Base-by-base conservation (phyloP, 495 filamentous ascomycete species). In the Aspergillus haitiensis region DNA sequence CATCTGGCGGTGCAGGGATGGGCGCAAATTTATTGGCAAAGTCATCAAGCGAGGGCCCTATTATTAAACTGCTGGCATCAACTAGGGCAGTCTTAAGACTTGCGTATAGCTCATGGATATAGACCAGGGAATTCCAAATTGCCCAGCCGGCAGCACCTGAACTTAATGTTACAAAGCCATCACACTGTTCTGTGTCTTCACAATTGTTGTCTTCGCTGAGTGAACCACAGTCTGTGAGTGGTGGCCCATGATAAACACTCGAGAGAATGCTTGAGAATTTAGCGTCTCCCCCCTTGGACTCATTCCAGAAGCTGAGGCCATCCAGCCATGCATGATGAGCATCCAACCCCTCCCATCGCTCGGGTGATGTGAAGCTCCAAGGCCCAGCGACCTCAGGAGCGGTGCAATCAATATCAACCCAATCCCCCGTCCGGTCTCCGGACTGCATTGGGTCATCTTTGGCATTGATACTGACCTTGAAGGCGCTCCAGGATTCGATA, bases 11-110 rank as follows among this genome's bases (percentile, higher is more conserved):
- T 11, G 65, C 54, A 13, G 67, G 61, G 21, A 74, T 34, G 0
- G 73, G 70, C 27, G 67, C 69, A 52, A 76, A 75, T 9, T 27
- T 68, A 33, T 72, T 57, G 58, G 70, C 65, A 18, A 73, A 48
- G 44, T 70, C 46, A 7, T 59, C 27, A 31, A 67, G 61, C 12
- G 31, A 10, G 18, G 18, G 18, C 59, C 44, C 55, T 11, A 63
- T 49, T 15, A 51, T 9, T n/a, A 33, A 16, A 35, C n/a, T 46
- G 45, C 50, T 48, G n/a, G 57, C 32, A 6, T 56, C 39, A 13
- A 58, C 2, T 18, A 63, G 52, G 6, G 27, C 31, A 15, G 37
- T 18, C 31, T 60, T 58, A 34, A 62, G 61, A 7, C 53, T 42
- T 13, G 31, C 31, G 56, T 67, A 63, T 37, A 63, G 53, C 52